A percentile compares a stretch with the other conserved stretches of the same genome.
Conservation (phyloP, 2,329 filamentous ascomycete genomes). For the Trichoderma brevicompactum region DNA sequence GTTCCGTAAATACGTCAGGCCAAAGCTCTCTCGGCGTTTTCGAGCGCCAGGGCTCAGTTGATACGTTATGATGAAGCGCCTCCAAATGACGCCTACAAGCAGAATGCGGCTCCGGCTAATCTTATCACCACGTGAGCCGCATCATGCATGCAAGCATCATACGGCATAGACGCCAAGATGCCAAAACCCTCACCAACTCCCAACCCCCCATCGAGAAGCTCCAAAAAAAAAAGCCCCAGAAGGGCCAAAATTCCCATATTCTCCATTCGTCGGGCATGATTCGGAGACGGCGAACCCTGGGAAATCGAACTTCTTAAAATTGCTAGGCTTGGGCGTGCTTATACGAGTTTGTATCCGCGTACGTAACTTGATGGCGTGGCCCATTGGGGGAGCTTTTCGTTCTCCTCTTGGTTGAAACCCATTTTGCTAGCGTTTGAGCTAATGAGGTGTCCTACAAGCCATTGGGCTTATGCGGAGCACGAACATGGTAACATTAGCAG, state of each 20-base stretch:
- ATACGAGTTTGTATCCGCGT: slow-evolving; percentile 1
- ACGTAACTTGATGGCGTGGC: slow-evolving; percentile 1
- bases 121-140: slow-evolving; percentile 29
- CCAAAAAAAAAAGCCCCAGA: background rate
- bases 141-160: slow-evolving; percentile 25
- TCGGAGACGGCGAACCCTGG: background rate
- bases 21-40: too few relatives aligned
- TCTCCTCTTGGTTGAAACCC: background rate
- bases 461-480: slow-evolving; percentile 20
- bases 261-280: slow-evolving; percentile 9
- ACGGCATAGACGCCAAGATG: background rate
- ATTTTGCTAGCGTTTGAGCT: slow-evolving; percentile 6
- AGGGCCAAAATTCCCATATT: background rate
- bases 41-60: too few relatives aligned
- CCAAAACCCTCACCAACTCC: too few relatives aligned
- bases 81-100: background rate
- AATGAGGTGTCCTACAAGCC: slow-evolving; percentile 11
- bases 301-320: too few relatives aligned
- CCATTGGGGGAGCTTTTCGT: slow-evolving; percentile 10
- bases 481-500: background rate
- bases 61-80: too few relatives aligned
- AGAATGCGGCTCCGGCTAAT: background rate
- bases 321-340: background rate
- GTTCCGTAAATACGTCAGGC: too few relatives aligned
- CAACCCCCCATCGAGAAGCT: too few relatives aligned